Conservation (phyloP, 768 basidiomycete species). For the Pulveroboletus sp. region DNA sequence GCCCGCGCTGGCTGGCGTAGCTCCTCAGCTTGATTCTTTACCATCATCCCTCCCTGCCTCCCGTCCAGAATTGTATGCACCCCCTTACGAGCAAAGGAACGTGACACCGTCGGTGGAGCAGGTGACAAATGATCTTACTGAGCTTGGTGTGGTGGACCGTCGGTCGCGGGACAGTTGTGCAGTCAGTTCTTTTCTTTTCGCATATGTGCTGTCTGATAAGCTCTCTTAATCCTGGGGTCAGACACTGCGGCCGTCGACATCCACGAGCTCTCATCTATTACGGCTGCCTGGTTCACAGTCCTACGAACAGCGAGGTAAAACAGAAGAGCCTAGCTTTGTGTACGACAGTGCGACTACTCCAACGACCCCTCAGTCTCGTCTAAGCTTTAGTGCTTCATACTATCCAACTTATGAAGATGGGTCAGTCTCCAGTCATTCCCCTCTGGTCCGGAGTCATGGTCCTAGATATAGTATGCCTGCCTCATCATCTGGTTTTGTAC, state of each 20-base stretch:
- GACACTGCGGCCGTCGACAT: constrained; percentile 36
- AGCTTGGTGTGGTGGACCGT: constrained; percentile 51
- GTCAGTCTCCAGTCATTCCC: constrained; percentile 25
- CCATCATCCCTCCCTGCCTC: constrained; percentile 61
- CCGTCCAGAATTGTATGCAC: constrained; percentile 64
- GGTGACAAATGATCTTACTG: constrained; percentile 60
- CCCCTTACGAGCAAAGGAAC: constrained; percentile 62
- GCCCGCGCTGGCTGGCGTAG: constrained; percentile 26
- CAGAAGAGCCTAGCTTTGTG: constrained; percentile 28
- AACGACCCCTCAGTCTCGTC: constrained; percentile 32
- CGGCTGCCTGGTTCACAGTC: constrained; percentile 33
- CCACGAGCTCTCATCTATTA: constrained; percentile 30
- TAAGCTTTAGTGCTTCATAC: constrained; percentile 36
- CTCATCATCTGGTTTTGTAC: constrained; percentile 65
- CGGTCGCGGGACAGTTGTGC: constrained; percentile 55
- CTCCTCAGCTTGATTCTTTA: constrained; percentile 43
- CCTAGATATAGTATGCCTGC: constrained; percentile 66
- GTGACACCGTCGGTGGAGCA: constrained; percentile 43
- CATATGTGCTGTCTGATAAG: constrained; percentile 11
- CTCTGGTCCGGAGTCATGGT: constrained; percentile 38
- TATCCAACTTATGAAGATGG: constrained; percentile 43
- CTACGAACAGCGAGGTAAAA: constrained; percentile 36
- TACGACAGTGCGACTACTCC: constrained; percentile 41
- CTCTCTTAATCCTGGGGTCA: constrained; percentile 30
- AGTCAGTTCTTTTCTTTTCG: constrained; percentile 36